Base-by-base conservation (phyloP, 1,139 yeast species). In the Zygosaccharomyces pseudobailii region DNA sequence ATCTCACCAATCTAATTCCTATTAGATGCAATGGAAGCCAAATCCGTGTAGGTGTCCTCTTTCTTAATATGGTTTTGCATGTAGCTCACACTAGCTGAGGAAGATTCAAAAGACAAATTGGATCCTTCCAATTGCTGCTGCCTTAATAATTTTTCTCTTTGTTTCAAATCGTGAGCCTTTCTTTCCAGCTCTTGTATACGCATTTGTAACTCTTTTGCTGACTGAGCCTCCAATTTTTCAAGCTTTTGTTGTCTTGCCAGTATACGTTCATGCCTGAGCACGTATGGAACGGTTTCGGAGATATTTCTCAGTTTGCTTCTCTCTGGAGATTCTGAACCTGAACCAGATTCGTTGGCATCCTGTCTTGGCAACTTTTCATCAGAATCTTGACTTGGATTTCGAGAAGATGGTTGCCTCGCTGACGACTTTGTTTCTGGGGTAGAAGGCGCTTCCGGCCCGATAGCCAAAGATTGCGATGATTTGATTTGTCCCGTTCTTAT, bases 251-350 rank as follows among this genome's bases (percentile, higher is more conserved):
- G 90, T 65, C 87, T 82, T 49, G 84, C 84, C 55, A 82, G 70
- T 47, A 84, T 76, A 51, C 86, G 75, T 64, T 85, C 92, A 63
- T 85, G 92, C 62, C 87, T 78, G 54, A 85, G 71, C 32, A 84
- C 85, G 56, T 85, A 85, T 30, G 94, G 94, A 27, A 85, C 87
- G 2, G 92, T 85, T 62, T 84, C 92, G 32, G 89, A 82, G 47
- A 85, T 80, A 63, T 82, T 85, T 63, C 94, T 76, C 56, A 85
- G 71, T 66, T 84, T 87, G 56, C 75, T 75, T 53, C 87, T 76
- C 58, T 84, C 85, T 6, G 82, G 83, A 10, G 70, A 67, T 21
- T 55, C 59, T 10, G 54, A 38, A 7, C 50, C 42, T 24, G 49
- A 38, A 7, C 50, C 42, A 27, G 49, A 38, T 19, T 55, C 37